Evolutionary conservation across 176 grass and related monocot genomes (phyloP).

Genomic region (Typha latifolia): DNA sequence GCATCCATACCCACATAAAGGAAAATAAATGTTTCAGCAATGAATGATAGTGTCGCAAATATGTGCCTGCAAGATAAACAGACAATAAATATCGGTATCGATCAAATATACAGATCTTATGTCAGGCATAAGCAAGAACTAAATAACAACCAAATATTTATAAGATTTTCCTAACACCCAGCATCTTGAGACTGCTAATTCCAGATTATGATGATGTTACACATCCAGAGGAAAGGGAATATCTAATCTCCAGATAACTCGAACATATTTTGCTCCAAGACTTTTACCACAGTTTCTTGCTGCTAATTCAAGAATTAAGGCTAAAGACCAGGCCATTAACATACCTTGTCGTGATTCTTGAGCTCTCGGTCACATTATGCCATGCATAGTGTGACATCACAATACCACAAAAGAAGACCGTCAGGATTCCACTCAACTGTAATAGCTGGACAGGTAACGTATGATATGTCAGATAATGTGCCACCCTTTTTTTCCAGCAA

Average conservation of each 20-base stretch:
- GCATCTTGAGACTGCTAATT: no score
- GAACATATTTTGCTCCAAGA: no score
- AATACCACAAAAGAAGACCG: conserved; percentile 89
- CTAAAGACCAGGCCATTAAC: no score
- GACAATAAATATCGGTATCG: not conserved
- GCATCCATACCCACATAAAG: conserved; percentile 98
- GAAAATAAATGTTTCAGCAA: conserved; percentile 84
- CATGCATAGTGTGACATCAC: conserved; percentile 94
- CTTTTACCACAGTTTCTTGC: no score
- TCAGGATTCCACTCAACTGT: conserved; percentile 70
- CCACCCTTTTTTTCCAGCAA: not conserved
- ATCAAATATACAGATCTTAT: no score
- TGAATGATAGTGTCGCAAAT: conserved; percentile 69
- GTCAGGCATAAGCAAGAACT: no score
- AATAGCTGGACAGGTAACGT: conserved; percentile 32
- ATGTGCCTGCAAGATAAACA: conserved; percentile 48
- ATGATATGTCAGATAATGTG: not conserved
- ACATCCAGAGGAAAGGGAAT: no score
- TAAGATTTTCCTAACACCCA: no score
- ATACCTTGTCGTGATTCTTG: conserved; percentile 76
- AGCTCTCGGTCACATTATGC: conserved; percentile 84
- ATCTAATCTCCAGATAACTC: no score
- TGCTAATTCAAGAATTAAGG: no score
- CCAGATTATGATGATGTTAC: no score
- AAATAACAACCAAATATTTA: no score